These are phyloP conservation scores for Pascua sp. DNA, from an alignment of 1,284 basidiomycete genomes.

Conservation along the genomic window DNA sequence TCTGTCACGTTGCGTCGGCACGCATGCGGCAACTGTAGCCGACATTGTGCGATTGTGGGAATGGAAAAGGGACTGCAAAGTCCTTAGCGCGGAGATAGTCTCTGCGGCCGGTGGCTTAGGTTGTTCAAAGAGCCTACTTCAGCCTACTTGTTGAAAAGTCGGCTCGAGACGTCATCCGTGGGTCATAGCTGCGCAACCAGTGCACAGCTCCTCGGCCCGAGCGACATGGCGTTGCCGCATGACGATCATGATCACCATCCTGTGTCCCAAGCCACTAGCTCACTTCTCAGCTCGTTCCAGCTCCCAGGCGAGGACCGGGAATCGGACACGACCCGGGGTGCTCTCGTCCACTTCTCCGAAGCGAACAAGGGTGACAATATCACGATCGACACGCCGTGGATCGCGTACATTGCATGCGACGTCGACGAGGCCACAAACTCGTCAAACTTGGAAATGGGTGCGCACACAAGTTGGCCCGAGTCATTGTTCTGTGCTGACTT, in stretches of 20 bases:
- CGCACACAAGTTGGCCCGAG: not conserved
- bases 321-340: conserved; percentile 57
- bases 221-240: not conserved
- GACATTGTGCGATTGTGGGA: no score
- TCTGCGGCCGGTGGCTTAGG: no score
- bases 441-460: not conserved
- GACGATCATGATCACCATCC: not conserved
- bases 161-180: not conserved
- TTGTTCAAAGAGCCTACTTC: no score
- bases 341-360: conserved; percentile 74
- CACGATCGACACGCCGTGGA: conserved; percentile 68
- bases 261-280: not conserved
- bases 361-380: conserved; percentile 52
- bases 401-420: conserved; percentile 80
- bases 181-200: not conserved
- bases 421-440: conserved; percentile 53
- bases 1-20: no score
- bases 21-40: no score
- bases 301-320: conserved; percentile 27
- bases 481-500: not conserved
- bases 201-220: no score
- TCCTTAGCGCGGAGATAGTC: no score
- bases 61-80: no score
- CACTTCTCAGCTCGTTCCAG: conserved; percentile 32
- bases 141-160: not conserved